Evolutionary conservation across 2,329 filamentous ascomycete genomes (phyloP).

Genomic region (Pseudocercospora pini-densiflorae): DNA sequence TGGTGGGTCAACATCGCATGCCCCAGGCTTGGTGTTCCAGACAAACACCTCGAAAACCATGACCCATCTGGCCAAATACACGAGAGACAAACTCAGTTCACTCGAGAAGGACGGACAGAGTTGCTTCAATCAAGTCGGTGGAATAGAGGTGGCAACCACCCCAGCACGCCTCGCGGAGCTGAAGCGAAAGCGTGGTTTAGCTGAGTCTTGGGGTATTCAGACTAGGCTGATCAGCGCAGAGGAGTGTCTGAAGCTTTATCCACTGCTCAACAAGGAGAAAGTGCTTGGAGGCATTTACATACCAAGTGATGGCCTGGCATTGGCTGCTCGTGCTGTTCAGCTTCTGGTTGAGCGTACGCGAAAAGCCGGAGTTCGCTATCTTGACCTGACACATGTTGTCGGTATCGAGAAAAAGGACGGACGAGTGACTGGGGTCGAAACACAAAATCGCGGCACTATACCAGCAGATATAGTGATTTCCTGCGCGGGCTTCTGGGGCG

Average conservation of each 20-base stretch:
- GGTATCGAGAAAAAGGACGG: constrained; percentile 57
- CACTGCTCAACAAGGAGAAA: constrained; percentile 52
- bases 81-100: constrained; percentile 62
- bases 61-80: constrained; percentile 65
- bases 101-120: constrained; percentile 54
- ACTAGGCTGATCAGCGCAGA: constrained; percentile 57
- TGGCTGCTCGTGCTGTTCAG: constrained; percentile 66
- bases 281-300: constrained; percentile 65
- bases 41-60: constrained; percentile 63
- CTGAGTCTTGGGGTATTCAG: constrained; percentile 64
- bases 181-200: constrained; percentile 66
- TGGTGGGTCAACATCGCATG: constrained; percentile 68
- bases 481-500: constrained; percentile 69
- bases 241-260: constrained; percentile 60
- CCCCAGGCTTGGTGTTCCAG: constrained; percentile 68
- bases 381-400: constrained; percentile 61
- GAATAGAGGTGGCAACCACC: constrained; percentile 66
- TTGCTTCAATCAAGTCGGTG: constrained; percentile 68
- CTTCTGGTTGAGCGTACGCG: constrained; percentile 63
- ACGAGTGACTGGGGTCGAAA: constrained; percentile 61
- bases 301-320: constrained; percentile 64
- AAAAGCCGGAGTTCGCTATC: constrained; percentile 62
- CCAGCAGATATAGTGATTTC: constrained; percentile 65
- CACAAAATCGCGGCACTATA: constrained; percentile 51
- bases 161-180: constrained; percentile 63